Percentiles rank a stretch among this genome's conserved stretches.
Evolutionary conservation across 2,329 filamentous ascomycete genomes (phyloP).

Genomic region (Corynespora cassiicola): DNA sequence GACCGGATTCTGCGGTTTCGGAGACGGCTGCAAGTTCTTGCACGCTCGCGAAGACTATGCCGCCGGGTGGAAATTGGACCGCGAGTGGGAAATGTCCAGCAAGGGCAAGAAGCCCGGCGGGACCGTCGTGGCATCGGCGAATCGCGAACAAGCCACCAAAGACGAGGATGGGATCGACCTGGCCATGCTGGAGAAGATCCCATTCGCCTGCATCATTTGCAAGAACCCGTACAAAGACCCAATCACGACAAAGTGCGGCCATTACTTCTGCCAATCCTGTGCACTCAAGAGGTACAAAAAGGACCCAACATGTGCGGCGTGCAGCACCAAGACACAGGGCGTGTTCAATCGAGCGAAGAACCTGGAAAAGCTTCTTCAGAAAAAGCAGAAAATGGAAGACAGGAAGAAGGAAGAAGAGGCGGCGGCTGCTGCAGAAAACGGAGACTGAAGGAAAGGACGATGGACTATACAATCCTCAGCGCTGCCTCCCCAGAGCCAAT

Average conservation of each 20-base stretch:
- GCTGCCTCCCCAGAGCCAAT: too few relatives aligned
- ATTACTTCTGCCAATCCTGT: constrained; percentile 95
- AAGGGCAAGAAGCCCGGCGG: constrained; percentile 64
- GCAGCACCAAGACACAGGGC: constrained; percentile 82
- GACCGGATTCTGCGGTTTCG: constrained; percentile 69
- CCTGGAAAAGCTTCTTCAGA: constrained; percentile 79
- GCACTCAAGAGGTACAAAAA: constrained; percentile 86
- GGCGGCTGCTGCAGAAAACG: constrained; percentile 45
- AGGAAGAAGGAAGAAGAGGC: constrained; percentile 64
- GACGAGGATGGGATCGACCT: constrained; percentile 67
- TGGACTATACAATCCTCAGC: constrained; percentile 20
- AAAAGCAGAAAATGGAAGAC: constrained; percentile 68
- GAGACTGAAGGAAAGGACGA: constrained; percentile 57
- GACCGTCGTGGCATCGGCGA: constrained; percentile 64
- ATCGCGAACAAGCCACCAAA: constrained; percentile 50
- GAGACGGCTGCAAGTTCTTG: constrained; percentile 82
- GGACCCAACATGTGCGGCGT: constrained; percentile 85
- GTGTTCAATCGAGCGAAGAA: constrained; percentile 90
- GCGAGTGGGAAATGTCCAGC: constrained; percentile 87
- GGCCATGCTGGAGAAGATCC: constrained; percentile 79
- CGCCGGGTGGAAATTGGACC: constrained; percentile 93
- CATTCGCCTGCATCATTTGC: constrained; percentile 90
- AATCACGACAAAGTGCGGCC: constrained; percentile 86
- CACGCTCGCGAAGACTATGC: constrained; percentile 82
- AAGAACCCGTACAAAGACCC: constrained; percentile 78